Base-by-base conservation (phyloP, 441 rosid genomes). In the Metrosideros polymorpha region DNA sequence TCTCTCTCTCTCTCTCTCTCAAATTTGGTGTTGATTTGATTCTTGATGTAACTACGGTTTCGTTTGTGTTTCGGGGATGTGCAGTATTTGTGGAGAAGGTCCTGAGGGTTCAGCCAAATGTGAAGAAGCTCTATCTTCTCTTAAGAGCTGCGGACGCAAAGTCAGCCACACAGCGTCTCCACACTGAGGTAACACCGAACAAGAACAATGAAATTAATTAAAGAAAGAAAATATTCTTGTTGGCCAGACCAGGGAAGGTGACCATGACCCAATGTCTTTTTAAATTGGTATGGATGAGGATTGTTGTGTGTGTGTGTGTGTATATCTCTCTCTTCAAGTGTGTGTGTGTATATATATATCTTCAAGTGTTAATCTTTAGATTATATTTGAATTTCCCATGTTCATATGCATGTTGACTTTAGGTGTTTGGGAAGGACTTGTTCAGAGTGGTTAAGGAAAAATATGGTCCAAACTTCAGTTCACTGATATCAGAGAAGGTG, bases 341-440 rank as follows among this genome's bases (percentile, higher is more conserved):
- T n/a, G n/a, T n/a, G n/a, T n/a, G n/a, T n/a, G n/a, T 42, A 18
- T 19, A 76, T 42, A 39, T 47, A 43, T 22, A 8, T 12, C 19
- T 32, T 30, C 3, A 2, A 54, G 27, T 35, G 32, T 87, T 5
- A 35, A 22, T 30, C 54, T 13, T 47, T 39, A n/a, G 4, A 53
- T 27, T 77, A 25, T 30, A 54, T 10, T 56, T 9, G 17, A 14
- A 30, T 79, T 39, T 47, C 47, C 47, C n/a, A 22, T 71, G 47
- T 39, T 39, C 19, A 35, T 51, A 14, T 75, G 56, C 9, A 6
- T 27, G 19, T 43, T 56, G 30, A 22, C 42, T 55, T 87, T 77
- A 96, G 98, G 90, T 94, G 27, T 86, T 95, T 15, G 95, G 89
- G 84, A 94, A 94, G 90, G 99, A 96, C 43, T 87, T 97, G 86